A percentile compares a stretch with the other conserved stretches of the same genome.
phyloP scores from a whole-genome alignment of 2,329 filamentous ascomycete genomes.

The Alternaria viburni region DNA sequence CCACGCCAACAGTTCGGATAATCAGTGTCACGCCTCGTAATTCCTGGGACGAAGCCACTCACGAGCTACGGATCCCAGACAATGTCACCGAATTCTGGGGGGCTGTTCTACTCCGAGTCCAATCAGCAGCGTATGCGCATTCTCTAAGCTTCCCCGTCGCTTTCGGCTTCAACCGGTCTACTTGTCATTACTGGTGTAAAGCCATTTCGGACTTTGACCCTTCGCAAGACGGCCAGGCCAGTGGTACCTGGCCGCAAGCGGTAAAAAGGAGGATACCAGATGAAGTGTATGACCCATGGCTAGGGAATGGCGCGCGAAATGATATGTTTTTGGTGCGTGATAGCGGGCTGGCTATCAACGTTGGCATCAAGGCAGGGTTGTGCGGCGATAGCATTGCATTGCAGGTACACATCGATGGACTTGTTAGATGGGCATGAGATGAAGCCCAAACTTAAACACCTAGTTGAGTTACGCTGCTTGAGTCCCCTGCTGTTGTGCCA shows the following conservation, averaged over 20 bases:
- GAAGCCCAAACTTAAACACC: neutral
- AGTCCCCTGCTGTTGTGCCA: neutral
- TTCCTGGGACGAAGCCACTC: constrained; percentile 17
- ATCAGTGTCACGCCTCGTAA: constrained; percentile 22
- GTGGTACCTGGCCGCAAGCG: constrained; percentile 19
- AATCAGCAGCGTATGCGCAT: constrained; percentile 22
- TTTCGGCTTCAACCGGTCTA: constrained; percentile 26
- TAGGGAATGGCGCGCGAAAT: constrained; percentile 20
- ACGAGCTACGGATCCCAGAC: constrained; percentile 24
- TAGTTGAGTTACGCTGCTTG: neutral
- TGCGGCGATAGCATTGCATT: constrained; percentile 27
- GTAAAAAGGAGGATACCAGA: constrained; percentile 20
- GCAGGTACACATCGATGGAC: constrained; percentile 29
- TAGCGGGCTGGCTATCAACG: constrained; percentile 22
- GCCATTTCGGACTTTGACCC: constrained; percentile 15
- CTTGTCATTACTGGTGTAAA: constrained; percentile 34
- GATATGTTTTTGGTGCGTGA: constrained; percentile 29
- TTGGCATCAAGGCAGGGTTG: constrained; percentile 26
- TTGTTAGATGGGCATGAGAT: constrained; percentile 21
- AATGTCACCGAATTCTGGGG: constrained; percentile 16
- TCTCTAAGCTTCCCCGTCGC: constrained; percentile 27
- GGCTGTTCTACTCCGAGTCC: constrained; percentile 23
- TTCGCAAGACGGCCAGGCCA: constrained; percentile 7
- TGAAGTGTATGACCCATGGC: constrained; percentile 20
- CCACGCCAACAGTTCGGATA: constrained; percentile 25